phyloP scores from a whole-genome alignment of 176 grass and related monocot genomes.

The Phyllostachys edulis region DNA sequence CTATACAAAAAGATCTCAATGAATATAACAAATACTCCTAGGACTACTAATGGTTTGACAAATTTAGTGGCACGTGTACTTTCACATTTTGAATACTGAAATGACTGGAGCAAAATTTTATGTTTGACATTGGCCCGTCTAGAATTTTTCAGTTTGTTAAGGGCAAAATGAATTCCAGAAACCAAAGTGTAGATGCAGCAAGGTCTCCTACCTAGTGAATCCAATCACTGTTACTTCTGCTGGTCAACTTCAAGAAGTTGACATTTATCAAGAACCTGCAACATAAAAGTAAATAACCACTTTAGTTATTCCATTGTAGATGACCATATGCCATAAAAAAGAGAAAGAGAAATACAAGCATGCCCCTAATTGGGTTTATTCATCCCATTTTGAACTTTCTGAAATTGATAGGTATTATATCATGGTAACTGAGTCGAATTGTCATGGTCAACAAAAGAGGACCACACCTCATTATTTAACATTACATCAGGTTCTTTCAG shows the following conservation, averaged over 20 bases:
- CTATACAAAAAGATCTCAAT: conserved; percentile 32
- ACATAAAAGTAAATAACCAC: not conserved
- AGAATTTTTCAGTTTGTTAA: not conserved
- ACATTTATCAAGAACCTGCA: conserved; percentile 85
- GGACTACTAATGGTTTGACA: not conserved
- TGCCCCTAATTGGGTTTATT: not conserved
- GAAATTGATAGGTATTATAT: not conserved
- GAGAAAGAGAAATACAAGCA: not conserved
- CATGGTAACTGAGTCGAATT: not conserved
- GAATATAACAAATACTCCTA: not conserved
- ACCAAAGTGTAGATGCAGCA: not conserved
- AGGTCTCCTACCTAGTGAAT: conserved; percentile 61
- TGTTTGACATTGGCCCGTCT: not conserved
- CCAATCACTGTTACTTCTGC: conserved; percentile 73
- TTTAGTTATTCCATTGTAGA: conserved; percentile 7
- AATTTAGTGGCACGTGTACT: not conserved
- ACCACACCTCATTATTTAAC: not conserved
- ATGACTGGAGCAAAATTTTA: not conserved
- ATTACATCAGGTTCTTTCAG: conserved; percentile 6
- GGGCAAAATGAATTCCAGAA: not conserved
- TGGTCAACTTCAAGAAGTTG: conserved; percentile 82
- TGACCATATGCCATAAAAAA: conserved; percentile 6
- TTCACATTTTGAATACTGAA: not conserved
- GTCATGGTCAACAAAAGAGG: not conserved
- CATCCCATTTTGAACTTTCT: not conserved